Percentiles rank a stretch among this genome's conserved stretches.
These are phyloP conservation scores for Boletus vinaceobasis DNA, from an alignment of 768 basidiomycete species.

Conservation along the genomic window DNA sequence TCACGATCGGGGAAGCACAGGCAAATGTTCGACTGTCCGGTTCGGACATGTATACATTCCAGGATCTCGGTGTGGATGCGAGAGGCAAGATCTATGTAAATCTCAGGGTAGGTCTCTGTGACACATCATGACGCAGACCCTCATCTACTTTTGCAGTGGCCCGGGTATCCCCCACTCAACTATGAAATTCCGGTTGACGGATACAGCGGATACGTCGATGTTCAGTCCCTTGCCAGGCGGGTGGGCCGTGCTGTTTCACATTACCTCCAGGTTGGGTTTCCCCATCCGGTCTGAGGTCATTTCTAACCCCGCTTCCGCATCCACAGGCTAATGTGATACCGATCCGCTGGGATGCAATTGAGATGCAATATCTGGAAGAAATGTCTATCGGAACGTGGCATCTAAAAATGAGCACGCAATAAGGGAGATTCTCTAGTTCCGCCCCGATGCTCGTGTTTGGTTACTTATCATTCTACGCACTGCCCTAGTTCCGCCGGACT, in stretches of 20 bases:
- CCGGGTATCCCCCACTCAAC: constrained; percentile 64
- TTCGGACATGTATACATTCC: constrained; percentile 57
- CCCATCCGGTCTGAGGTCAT: constrained; percentile 2
- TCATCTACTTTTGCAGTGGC: constrained; percentile 48
- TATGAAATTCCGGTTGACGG: constrained; percentile 73
- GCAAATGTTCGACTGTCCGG: constrained; percentile 58
- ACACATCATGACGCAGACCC: background rate
- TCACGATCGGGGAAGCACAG: constrained; percentile 68
- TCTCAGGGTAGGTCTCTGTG: constrained; percentile 47
- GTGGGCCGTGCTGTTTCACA: constrained; percentile 70
- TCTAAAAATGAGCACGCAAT: constrained; percentile 47
- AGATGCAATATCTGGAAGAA: constrained; percentile 71
- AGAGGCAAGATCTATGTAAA: constrained; percentile 58
- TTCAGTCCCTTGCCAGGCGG: constrained; percentile 65
- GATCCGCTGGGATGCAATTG: constrained; percentile 63
- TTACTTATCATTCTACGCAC: constrained; percentile 9
- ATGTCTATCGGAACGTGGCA: constrained; percentile 68
- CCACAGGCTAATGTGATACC: constrained; percentile 65
- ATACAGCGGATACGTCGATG: constrained; percentile 60
- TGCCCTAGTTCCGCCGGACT: constrained; percentile 9
- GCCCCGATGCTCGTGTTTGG: background rate
- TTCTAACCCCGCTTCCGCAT: constrained; percentile 8
- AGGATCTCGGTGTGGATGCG: constrained; percentile 63
- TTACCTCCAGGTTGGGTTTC: constrained; percentile 58
- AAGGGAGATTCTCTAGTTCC: constrained; percentile 8